phyloP scores from a whole-genome alignment of 2,329 filamentous ascomycete genomes.

The Colletotrichum aenigma region DNA sequence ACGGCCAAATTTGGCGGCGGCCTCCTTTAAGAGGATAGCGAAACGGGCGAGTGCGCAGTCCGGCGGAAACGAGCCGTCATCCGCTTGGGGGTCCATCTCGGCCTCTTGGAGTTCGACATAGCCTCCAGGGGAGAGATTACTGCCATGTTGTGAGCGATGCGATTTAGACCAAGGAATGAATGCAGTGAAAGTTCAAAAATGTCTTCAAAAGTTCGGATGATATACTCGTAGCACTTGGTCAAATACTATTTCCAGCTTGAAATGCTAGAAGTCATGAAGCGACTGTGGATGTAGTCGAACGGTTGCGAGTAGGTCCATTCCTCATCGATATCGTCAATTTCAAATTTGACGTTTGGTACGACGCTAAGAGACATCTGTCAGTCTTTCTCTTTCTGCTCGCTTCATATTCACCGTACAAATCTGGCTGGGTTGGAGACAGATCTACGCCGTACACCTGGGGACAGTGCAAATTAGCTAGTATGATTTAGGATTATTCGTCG shows the following conservation, averaged over 20 bases:
- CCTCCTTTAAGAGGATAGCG: not conserved
- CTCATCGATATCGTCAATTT: conserved; percentile 38
- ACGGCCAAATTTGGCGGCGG: not conserved
- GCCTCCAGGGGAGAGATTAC: not conserved
- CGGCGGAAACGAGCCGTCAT: not conserved
- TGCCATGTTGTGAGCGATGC: not conserved
- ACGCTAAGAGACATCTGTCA: conserved; percentile 24
- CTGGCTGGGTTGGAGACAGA: not conserved
- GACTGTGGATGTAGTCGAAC: conserved; percentile 35
- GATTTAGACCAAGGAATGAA: accelerated
- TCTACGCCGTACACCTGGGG: not conserved
- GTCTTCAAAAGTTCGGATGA: accelerated
- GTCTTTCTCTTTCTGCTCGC: not conserved
- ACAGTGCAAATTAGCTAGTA: not conserved
- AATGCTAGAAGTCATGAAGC: conserved; percentile 17
- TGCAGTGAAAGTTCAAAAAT: accelerated
- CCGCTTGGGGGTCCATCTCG: not conserved
- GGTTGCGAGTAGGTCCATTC: conserved; percentile 33
- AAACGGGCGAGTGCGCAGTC: not conserved
- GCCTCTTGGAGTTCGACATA: not conserved
- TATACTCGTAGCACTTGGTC: conserved; percentile 34
- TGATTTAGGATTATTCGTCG: accelerated
- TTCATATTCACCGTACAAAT: not conserved
- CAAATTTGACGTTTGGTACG: conserved; percentile 49
- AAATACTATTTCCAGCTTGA: conserved; percentile 37